Base-by-base conservation (phyloP, 2,329 filamentous ascomycete species). In the Parafenestella ontariensis region DNA sequence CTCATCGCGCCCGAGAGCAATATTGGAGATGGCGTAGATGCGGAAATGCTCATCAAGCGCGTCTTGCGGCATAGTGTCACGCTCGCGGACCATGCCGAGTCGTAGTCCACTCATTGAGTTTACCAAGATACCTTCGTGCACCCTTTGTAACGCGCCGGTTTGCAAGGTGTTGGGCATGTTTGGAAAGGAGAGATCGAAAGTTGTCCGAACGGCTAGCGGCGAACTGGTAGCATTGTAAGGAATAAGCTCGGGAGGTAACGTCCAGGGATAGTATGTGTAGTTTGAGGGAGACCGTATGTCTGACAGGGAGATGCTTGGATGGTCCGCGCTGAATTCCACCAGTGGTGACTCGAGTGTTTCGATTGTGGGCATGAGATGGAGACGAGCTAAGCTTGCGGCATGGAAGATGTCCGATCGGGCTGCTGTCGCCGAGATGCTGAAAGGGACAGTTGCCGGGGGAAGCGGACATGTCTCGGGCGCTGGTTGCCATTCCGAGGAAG, bases 251-350 rank as follows among this genome's bases (percentile, higher is more conserved):
- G 82, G 80, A 0, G 95, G 94, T 0, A 99, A 79, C 0, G 95
- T 98, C 94, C 94, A 98, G 0, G 95, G 95, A 69, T 92, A 98
- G 66, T 91, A 88, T 0, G 89, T 94, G 72, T 93, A 88, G 66
- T 96, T 96, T 0, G 87, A 87, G 6, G 85, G 85, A 13, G 87
- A 88, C 55, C 71, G 78, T 50, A 82, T 76, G 69, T 83, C 85
- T 7, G 81, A 79, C 24, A 83, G 63, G 7, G 81, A 82, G 13
- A 86, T 81, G 54, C 82, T 84, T 3, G 84, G 84, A 62, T 83
- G 82, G 45, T 72, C 72, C 21, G 75, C 68, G 9, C 78, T 87
- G 77, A 79, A 85, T 69, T 84, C 79, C 49, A 83, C 71, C 45
- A 85, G 74, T 26, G 82, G 79, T 10, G 82, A 83, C 24, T 90